Percentiles rank a stretch among this genome's conserved stretches.
These are phyloP conservation scores for Penicillium sp. DNA, from an alignment of 2,329 filamentous ascomycete species.

Conservation along the genomic window DNA sequence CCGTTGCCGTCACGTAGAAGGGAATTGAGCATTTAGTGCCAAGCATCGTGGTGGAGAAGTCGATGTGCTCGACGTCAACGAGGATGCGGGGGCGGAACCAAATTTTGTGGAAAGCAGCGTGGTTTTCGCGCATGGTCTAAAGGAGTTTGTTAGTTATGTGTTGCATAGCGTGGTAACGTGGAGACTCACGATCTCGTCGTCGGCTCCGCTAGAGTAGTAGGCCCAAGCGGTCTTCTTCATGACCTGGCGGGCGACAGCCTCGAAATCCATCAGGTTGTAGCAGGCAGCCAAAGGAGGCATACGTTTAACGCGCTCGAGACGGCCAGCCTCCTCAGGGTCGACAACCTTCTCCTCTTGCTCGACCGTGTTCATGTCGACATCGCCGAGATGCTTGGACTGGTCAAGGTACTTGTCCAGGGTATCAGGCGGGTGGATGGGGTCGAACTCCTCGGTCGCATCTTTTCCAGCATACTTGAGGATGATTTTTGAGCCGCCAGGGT, in stretches of 20 bases:
- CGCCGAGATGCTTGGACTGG: constrained; percentile 80
- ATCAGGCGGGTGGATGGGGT: constrained; percentile 84
- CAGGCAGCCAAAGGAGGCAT: constrained; percentile 84
- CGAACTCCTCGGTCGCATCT: constrained; percentile 89
- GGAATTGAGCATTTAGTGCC: constrained; percentile 79
- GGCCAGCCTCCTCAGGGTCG: constrained; percentile 69
- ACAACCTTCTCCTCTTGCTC: constrained; percentile 62
- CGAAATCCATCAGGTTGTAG: constrained; percentile 94
- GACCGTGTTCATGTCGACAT: constrained; percentile 83
- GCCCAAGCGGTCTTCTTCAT: constrained; percentile 98
- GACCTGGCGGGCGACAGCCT: constrained; percentile 80
- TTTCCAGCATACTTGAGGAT: constrained; percentile 96
- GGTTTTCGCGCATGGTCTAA: constrained; percentile 91
- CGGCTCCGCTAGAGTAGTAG: constrained; percentile 92
- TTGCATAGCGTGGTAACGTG: constrained; percentile 4
- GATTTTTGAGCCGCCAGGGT: constrained; percentile 85
- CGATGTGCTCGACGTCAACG: constrained; percentile 82
- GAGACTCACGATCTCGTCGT: constrained; percentile 73
- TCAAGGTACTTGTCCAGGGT: constrained; percentile 81
- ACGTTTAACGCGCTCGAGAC: constrained; percentile 68
- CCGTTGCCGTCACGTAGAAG: constrained; percentile 95
- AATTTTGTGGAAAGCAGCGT: constrained; percentile 92
- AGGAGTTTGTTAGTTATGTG: background rate
- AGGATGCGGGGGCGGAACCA: constrained; percentile 92
- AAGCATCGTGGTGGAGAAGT: constrained; percentile 90